Evolutionary conservation across 208 protist species (phyloP).

Genomic region (Balamuthia mandrillaris): DNA sequence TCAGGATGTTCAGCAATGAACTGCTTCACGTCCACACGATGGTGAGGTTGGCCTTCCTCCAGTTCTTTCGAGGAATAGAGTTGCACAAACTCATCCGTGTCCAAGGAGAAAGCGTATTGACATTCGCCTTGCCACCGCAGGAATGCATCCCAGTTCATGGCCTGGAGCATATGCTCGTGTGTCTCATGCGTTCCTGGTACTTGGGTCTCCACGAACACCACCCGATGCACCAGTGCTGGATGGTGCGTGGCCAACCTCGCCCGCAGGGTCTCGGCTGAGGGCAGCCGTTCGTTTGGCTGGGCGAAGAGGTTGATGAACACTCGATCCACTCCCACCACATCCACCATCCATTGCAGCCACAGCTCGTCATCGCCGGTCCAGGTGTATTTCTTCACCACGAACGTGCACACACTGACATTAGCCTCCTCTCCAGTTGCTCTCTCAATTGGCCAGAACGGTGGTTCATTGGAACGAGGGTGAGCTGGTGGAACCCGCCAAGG

Average conservation of each 20-base stretch:
- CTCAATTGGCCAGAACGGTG: no score
- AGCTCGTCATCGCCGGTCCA: not conserved
- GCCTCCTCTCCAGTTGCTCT: no score
- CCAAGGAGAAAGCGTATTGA: not conserved
- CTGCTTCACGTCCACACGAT: not conserved
- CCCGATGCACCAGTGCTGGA: not conserved
- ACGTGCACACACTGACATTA: no score
- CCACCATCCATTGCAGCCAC: conserved; percentile 1
- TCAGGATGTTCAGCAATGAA: no score
- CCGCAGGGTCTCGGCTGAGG: no score
- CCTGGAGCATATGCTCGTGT: not conserved
- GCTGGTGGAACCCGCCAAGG: no score
- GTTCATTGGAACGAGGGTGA: no score
- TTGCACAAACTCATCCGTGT: conserved; percentile 9
- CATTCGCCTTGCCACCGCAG: not conserved
- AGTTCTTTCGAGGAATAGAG: no score
- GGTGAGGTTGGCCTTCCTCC: not conserved
- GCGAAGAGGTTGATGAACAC: not conserved
- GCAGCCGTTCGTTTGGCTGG: no score
- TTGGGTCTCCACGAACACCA: not conserved
- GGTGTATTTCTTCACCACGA: not conserved
- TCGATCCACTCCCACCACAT: not conserved
- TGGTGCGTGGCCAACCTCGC: not conserved
- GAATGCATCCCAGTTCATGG: not conserved
- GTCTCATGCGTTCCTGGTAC: not conserved